A percentile compares a stretch with the other conserved stretches of the same genome.
These are phyloP conservation scores for Persicaria maculosa DNA, from an alignment of 148 eudicot species.

Conservation along the genomic window DNA sequence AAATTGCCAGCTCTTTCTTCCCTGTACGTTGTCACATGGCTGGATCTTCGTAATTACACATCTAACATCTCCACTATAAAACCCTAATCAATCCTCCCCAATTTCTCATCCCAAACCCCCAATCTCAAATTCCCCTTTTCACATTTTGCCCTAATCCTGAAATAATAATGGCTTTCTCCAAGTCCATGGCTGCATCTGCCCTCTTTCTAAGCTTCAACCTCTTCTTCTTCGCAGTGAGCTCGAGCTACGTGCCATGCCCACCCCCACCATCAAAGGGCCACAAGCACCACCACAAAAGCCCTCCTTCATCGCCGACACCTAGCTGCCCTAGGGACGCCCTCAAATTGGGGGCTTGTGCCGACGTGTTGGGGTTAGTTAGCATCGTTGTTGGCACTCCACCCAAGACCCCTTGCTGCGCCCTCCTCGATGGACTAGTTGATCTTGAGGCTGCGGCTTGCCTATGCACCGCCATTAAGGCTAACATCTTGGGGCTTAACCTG, in stretches of 20 bases:
- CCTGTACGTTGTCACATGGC: no score
- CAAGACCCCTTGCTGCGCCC: not conserved
- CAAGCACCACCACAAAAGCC: not conserved
- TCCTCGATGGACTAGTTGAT: not conserved
- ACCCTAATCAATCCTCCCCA: not conserved
- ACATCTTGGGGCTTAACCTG: not conserved
- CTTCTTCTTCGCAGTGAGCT: not conserved
- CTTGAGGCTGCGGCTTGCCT: conserved; percentile 5
- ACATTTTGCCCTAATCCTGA: not conserved
- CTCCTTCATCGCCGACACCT: not conserved
- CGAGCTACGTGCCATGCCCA: not conserved
- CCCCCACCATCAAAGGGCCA: not conserved
- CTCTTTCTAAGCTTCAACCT: conserved; percentile 5
- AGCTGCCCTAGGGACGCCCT: conserved; percentile 6
- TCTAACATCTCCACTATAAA: not conserved
- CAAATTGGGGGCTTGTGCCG: not conserved
- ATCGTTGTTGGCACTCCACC: conserved; percentile 3
- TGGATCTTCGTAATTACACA: no score
- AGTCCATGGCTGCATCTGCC: not conserved
- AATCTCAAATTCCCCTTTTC: not conserved
- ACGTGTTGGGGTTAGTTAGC: not conserved
- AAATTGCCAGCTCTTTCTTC: no score
- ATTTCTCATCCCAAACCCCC: not conserved
- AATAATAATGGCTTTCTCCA: not conserved
- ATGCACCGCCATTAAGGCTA: conserved; percentile 9